Evolutionary conservation across 2,329 filamentous ascomycete genomes (phyloP).

Genomic region (Aplosporella prunicola): DNA sequence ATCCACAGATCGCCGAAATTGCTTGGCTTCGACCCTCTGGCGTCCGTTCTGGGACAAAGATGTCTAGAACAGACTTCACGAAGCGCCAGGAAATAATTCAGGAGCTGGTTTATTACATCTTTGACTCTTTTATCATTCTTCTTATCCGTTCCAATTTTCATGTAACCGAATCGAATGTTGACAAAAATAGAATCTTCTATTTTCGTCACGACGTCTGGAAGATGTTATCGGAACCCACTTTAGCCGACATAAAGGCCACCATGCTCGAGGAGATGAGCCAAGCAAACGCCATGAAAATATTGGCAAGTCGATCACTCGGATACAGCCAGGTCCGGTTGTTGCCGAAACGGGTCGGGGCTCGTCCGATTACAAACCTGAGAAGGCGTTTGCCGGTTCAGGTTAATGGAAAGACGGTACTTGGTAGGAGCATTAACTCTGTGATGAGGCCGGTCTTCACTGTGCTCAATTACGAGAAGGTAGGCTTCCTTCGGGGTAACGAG

Average conservation of each 20-base stretch:
- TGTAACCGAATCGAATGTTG: constrained; percentile 77
- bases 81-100: constrained; percentile 73
- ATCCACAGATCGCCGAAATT: constrained; percentile 54
- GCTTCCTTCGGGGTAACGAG: too few species aligned
- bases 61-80: constrained; percentile 58
- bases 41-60: constrained; percentile 40
- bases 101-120: constrained; percentile 85
- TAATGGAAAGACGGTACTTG: constrained; percentile 47
- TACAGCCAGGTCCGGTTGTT: constrained; percentile 72
- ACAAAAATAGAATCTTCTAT: constrained; percentile 78
- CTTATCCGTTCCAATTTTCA: constrained; percentile 84
- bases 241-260: constrained; percentile 54
- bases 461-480: constrained; percentile 68
- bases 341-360: constrained; percentile 66
- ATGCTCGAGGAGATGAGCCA: constrained; percentile 72
- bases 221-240: constrained; percentile 60
- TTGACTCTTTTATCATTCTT: constrained; percentile 85
- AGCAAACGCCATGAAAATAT: constrained; percentile 45
- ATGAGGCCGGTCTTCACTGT: constrained; percentile 66
- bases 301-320: constrained; percentile 58
- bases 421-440: constrained; percentile 58
- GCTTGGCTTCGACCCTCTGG: constrained; percentile 56
- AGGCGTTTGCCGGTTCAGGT: constrained; percentile 48
- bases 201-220: constrained; percentile 93
- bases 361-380: constrained; percentile 81